These are phyloP conservation scores for Osmanthus fragrans DNA, from an alignment of 257 asterid species.

Conservation along the genomic window DNA sequence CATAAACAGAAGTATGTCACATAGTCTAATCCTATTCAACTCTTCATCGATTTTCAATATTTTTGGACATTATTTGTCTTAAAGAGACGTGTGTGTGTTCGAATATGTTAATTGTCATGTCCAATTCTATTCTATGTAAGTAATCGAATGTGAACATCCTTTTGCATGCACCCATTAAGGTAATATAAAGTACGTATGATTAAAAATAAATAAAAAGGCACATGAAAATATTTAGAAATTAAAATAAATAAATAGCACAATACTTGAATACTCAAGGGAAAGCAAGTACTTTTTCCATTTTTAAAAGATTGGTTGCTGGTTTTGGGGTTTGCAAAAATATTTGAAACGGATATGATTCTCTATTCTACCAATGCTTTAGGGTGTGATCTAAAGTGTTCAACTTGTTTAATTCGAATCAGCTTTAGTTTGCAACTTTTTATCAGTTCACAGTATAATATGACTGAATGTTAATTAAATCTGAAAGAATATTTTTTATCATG, in stretches of 20 bases:
- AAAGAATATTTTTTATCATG: no score
- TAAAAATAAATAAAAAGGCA: not conserved
- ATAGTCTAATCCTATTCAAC: slow-evolving; percentile 1
- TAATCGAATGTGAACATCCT: no score
- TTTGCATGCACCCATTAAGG: not conserved
- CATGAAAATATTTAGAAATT: not conserved
- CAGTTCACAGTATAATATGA: not conserved
- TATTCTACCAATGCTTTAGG: not conserved
- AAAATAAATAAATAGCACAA: not conserved
- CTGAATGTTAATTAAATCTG: no score
- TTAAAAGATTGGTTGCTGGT: not conserved
- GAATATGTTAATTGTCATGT: no score
- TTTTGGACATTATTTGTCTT: no score
- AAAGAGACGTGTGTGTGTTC: not conserved
- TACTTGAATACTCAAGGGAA: not conserved
- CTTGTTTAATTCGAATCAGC: not conserved
- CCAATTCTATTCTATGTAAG: no score
- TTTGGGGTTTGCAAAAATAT: not conserved
- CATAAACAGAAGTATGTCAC: slow-evolving; percentile 8
- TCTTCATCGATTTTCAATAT: not conserved
- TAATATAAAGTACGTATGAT: not conserved
- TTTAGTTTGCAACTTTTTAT: not conserved
- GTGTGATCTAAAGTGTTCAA: not conserved
- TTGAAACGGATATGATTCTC: not conserved
- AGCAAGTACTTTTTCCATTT: not conserved